Base-by-base conservation (phyloP, 2,329 filamentous ascomycete species). In the Stachybotrys echinatus region DNA sequence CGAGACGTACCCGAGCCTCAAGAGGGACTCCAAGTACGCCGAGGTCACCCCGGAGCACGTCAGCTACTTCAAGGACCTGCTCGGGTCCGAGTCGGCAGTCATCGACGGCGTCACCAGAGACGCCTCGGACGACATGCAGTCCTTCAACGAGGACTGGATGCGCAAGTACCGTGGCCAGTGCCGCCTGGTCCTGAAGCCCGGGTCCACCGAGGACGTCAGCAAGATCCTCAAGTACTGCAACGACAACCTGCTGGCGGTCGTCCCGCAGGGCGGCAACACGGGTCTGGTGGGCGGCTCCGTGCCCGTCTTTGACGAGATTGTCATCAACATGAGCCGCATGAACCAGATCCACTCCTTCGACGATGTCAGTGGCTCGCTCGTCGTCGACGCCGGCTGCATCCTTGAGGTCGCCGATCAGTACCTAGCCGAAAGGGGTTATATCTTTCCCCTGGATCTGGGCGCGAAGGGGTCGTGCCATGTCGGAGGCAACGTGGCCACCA, bases 141-240 rank as follows among this genome's bases (percentile, higher is more conserved):
- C 88, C 7, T 99, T 91, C 79, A 99, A 99, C 71, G 84, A 85
- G 65, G 94, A 99, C 73, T 99, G 95, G 94, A 96, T 99, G 92
- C 86, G 89, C 70, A 99, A 99, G 73, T 99, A 96, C 74, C 85
- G 89, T 53, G 95, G 94, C 23, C 91, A 96, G 70, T 84, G 89
- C 53, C 84, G 85, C 63, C 75, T 99, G 22, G 91, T 97, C 5
- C 74, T 99, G 54, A 95, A 91, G 72, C 94, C 94, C 12, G 81
- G 79, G 47, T 87, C 83, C 17, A 92, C 89, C 1, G 85, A 92
- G 61, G 87, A 99, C 70, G 89, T 97, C 60, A 95, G 90, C 80
- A 81, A 87, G 71, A 85, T 97, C 52, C 71, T 99, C 60, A 86
- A 87, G 68, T 96, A 97, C 77, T 99, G 94, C 80, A 97, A 97